Percentiles rank a stretch among this genome's conserved stretches.
phyloP scores from a whole-genome alignment of 164 flowering plant species.

The Buxus sempervirens region DNA sequence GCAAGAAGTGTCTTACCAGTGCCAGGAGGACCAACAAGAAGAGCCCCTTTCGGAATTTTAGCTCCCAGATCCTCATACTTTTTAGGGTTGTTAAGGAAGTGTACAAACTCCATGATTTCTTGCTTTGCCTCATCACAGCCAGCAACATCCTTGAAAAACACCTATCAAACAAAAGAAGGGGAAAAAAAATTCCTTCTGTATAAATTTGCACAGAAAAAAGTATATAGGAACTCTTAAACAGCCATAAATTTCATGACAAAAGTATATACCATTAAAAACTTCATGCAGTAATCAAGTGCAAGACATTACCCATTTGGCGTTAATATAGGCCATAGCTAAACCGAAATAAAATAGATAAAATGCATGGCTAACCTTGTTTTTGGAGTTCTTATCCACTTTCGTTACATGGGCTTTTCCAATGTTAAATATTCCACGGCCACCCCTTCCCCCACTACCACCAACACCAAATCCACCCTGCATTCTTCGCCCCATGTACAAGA shows the following conservation, averaged over 20 bases:
- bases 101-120: constrained; percentile 96
- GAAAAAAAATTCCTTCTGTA: neutral
- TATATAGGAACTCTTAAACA: neutral
- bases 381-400: constrained; percentile 86
- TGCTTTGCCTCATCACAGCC: constrained; percentile 97
- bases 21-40: constrained; percentile 91
- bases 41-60: constrained; percentile 92
- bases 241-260: no score
- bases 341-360: constrained; percentile 5
- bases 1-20: constrained; percentile 96
- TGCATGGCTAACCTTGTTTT: constrained; percentile 68
- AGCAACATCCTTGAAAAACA: constrained; percentile 88
- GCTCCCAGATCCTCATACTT: constrained; percentile 89
- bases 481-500: constrained; percentile 66
- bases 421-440: constrained; percentile 85
- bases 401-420: constrained; percentile 90
- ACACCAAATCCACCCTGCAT: constrained; percentile 84
- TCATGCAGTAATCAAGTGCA: constrained; percentile 1
- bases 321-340: constrained; percentile 1
- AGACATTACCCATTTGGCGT: neutral
- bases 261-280: no score
- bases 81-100: constrained; percentile 85
- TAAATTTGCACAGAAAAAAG: neutral
- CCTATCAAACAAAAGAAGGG: constrained; percentile 31
- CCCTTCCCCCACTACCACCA: constrained; percentile 72